Base-by-base conservation (phyloP, 2,329 filamentous ascomycete species). In the Fusarium buxicola region DNA sequence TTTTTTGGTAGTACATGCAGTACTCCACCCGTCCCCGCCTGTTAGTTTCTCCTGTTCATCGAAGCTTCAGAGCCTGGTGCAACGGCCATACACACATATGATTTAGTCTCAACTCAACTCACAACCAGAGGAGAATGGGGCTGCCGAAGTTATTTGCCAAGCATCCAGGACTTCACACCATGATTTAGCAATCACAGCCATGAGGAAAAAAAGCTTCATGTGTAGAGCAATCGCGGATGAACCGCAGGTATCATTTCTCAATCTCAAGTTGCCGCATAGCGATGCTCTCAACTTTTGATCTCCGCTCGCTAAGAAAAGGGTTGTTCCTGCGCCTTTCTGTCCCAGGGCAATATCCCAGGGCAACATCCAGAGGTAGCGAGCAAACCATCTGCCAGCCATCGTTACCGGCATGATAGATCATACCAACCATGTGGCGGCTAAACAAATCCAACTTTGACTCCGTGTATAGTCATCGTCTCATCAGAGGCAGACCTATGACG, bases 191-290 rank as follows among this genome's bases (percentile, higher is more conserved):
- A 21, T n/a, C 30, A 8, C 10, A 40, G 5, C 4, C 5, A 2
- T 38, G 35, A 15, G n/a, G 4, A 32, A 43, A n/a, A 7, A 44
- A 39, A 31, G 28, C 12, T 25, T 48, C 55, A 16, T 70, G 41
- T 53, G 45, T 66, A 66, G 60, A 65, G 50, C 51, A 53, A 58
- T 66, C 54, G 66, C 62, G 66, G 47, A 21, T 34, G 39, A 50
- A 49, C 60, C 55, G 59, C 62, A 53, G 55, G 52, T 66, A 66
- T 70, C 68, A 60, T 68, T 66, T 66, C 53, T 64, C 62, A 56
- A 68, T 61, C 68, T 66, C 50, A 60, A 46, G 55, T 58, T 57
- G 61, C 59, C 28, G 44, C 41, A 54, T 45, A 59, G 58, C 55
- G 65, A 63, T 61, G 56, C 62, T 68, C 59, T 54, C 51, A 60